Base-by-base conservation (phyloP, 2,329 filamentous ascomycete genomes). In the Colletotrichum costaricense region DNA sequence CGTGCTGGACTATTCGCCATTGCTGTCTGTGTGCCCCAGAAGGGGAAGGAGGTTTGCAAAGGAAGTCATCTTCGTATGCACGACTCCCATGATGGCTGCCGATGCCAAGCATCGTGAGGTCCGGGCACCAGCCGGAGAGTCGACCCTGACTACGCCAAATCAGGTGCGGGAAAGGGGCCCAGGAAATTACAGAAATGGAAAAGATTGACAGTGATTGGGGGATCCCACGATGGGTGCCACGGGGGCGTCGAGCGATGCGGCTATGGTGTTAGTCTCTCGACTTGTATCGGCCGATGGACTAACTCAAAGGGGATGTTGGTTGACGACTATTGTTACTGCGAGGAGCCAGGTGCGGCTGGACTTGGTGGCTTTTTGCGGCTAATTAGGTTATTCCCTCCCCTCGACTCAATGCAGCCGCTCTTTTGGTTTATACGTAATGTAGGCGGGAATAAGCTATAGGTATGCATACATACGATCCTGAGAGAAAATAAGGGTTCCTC, bases 141-240 rank as follows among this genome's bases (percentile, higher is more conserved):
- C 35, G n/a, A 58, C 24, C 54, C 30, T 55, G n/a, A 14, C 26
- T 71, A 56, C 46, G 38, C 69, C 26, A 49, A 63, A 33, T 59
- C 38, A 72, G 63, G 22, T 63, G 63, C 63, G 57, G 52, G 22
- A 63, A 67, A 71, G 72, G 62, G 49, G 63, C 26, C 5, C n/a
- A 46, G 71, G 59, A 74, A 72, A 75, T 75, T 75, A 60, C 67
- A 68, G 65, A 62, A 69, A 59, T 22, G 67, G 38, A n/a, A 59
- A 49, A 6, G 59, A 66, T 74, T 70, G 68, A 52, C 63, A 54
- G 9, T 71, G 72, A 75, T 75, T 74, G 63, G 67, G 69, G 68
- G 26, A n/a, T 65, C 28, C 19, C 26, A 56, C 55, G 67, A 65
- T 59, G 70, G 70, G 59, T 62, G 60, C 55, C 70, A 70, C 42